These are phyloP conservation scores for Cladosporium sp. DNA, from an alignment of 2,329 filamentous ascomycete genomes.

Conservation along the genomic window DNA sequence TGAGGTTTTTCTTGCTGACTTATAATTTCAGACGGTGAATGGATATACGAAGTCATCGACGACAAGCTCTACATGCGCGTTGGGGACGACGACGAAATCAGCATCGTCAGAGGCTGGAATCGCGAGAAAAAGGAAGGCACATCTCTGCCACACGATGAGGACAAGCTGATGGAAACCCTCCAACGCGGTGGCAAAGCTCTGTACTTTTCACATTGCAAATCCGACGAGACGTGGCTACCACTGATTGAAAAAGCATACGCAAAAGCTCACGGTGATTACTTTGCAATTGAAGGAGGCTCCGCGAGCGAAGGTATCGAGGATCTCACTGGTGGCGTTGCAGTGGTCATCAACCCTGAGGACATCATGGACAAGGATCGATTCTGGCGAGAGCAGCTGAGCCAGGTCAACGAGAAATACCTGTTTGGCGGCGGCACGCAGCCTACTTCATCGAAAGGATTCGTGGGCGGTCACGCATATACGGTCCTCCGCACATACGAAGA, in stretches of 20 bases:
- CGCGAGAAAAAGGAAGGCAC: conserved; percentile 24
- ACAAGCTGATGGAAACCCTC: conserved; percentile 43
- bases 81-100: conserved; percentile 72
- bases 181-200: conserved; percentile 73
- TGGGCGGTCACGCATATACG: conserved; percentile 58
- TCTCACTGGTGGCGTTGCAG: conserved; percentile 63
- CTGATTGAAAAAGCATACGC: conserved; percentile 80
- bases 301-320: conserved; percentile 60
- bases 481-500: conserved; percentile 48
- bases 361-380: conserved; percentile 77
- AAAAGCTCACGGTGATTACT: conserved; percentile 78
- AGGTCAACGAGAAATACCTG: conserved; percentile 75
- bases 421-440: conserved; percentile 59
- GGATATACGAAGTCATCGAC: conserved; percentile 88
- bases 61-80: conserved; percentile 84
- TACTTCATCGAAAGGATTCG: conserved; percentile 46
- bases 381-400: conserved; percentile 75
- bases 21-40: conserved; percentile 63
- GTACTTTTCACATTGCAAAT: conserved; percentile 72
- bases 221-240: conserved; percentile 79
- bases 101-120: conserved; percentile 32
- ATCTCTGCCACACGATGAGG: conserved; percentile 37
- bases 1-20: background rate
- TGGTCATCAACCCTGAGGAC: conserved; percentile 63
- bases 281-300: conserved; percentile 69